Percentiles rank a stretch among this genome's conserved stretches.
These are phyloP conservation scores for Lasiosphaeria miniovina DNA, from an alignment of 495 filamentous ascomycete species.

Conservation along the genomic window DNA sequence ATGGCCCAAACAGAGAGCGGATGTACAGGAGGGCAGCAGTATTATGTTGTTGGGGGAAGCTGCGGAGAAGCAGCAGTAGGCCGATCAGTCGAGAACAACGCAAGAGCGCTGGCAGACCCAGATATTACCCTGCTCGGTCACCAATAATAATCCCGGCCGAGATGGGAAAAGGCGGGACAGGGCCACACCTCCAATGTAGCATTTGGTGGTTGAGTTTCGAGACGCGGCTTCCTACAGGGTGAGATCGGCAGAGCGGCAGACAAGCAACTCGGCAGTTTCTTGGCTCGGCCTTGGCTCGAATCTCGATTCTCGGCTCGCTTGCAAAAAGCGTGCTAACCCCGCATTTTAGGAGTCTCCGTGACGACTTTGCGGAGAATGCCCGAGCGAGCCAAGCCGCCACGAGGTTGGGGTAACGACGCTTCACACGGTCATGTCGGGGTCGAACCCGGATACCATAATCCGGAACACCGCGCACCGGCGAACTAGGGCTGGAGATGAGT, in stretches of 20 bases:
- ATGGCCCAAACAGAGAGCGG: background rate
- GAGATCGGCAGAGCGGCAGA: background rate
- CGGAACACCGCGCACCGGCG: background rate
- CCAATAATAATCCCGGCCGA: conserved; percentile 8
- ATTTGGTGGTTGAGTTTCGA: background rate
- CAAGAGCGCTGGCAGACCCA: background rate
- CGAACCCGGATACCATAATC: background rate
- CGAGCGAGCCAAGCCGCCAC: background rate
- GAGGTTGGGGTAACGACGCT: background rate
- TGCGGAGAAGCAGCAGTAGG: background rate
- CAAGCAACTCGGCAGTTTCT: conserved; percentile 1
- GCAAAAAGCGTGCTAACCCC: background rate
- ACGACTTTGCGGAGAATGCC: background rate
- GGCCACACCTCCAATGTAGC: background rate
- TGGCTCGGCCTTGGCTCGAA: background rate
- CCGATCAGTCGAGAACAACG: background rate
- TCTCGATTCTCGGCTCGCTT: too few relatives aligned
- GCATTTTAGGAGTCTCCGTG: background rate
- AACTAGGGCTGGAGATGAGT: background rate
- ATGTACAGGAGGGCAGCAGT: background rate
- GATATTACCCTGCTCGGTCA: background rate
- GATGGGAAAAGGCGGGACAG: background rate
- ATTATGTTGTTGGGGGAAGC: background rate
- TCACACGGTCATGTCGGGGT: background rate
- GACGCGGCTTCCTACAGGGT: background rate